phyloP scores from a whole-genome alignment of 1,284 basidiomycete species.

The Ceratobasidium sp. region DNA sequence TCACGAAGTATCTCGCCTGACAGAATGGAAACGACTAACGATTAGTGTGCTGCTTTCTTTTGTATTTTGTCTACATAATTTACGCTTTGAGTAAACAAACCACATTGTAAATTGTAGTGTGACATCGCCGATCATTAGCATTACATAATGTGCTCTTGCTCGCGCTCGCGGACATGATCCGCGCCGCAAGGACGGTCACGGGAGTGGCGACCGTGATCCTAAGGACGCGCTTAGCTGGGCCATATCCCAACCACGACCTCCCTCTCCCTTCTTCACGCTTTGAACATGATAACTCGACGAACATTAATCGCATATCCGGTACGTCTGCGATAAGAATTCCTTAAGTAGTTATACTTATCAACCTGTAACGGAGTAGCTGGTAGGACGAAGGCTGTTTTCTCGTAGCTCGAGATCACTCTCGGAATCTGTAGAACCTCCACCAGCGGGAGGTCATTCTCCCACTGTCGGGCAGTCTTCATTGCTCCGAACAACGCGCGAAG shows the following conservation, averaged over 20 bases:
- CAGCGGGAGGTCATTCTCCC: slow-evolving; percentile 77
- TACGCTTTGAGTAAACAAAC: not conserved
- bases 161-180: slow-evolving; percentile 31
- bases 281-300: slow-evolving; percentile 28
- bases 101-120: slow-evolving; percentile 1
- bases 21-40: slow-evolving; percentile 46
- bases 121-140: slow-evolving; percentile 17
- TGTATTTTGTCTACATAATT: not conserved
- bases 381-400: slow-evolving; percentile 12
- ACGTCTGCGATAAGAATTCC: not conserved
- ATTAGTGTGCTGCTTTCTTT: not conserved
- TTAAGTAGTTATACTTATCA: slow-evolving; percentile 1
- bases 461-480: slow-evolving; percentile 72
- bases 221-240: not conserved
- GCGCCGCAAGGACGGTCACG: slow-evolving; percentile 36
- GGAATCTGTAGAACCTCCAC: slow-evolving; percentile 61
- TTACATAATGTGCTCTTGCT: slow-evolving; percentile 30
- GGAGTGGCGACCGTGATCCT: slow-evolving; percentile 5
- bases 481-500: slow-evolving; percentile 70
- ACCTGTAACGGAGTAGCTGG: not conserved
- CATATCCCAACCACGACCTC: slow-evolving; percentile 11
- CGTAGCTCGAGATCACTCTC: not conserved
- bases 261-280: not conserved
- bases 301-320: not conserved
- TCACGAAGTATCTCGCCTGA: slow-evolving; percentile 56